These are phyloP conservation scores for Globisporangium abappressorium DNA, from an alignment of 352 stramenopile genomes.

Conservation along the genomic window DNA sequence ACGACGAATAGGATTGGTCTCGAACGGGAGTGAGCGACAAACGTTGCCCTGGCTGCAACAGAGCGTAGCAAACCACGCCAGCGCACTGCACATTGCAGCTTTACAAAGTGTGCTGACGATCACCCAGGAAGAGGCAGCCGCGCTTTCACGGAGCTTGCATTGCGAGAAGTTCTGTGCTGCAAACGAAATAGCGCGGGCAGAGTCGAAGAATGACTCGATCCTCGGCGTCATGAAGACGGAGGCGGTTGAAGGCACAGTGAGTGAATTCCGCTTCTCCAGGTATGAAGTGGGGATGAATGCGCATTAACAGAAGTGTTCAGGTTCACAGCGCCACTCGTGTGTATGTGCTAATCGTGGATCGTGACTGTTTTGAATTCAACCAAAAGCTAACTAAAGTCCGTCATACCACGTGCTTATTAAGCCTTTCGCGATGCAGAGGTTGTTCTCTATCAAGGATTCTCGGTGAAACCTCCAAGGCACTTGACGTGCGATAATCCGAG, in stretches of 20 bases:
- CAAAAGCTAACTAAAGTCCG: background rate
- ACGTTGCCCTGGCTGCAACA: slow-evolving; percentile 25
- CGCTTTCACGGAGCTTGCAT: background rate
- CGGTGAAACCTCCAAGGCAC: background rate
- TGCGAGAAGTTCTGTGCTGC: background rate
- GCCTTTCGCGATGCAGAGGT: background rate
- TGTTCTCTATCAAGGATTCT: background rate
- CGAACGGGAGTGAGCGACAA: slow-evolving; percentile 19
- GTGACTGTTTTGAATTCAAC: background rate
- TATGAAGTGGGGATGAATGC: background rate
- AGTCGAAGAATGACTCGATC: background rate
- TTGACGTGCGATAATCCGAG: background rate
- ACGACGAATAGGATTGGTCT: slow-evolving; percentile 25
- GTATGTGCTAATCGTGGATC: background rate
- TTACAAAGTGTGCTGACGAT: slow-evolving; percentile 16
- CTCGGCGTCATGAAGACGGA: background rate
- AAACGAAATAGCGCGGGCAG: background rate
- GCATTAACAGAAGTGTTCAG: background rate
- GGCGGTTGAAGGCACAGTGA: background rate
- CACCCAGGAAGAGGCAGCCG: background rate
- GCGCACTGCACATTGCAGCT: slow-evolving; percentile 16
- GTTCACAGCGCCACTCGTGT: background rate
- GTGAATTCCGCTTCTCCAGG: background rate
- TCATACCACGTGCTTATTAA: background rate
- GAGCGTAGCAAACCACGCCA: slow-evolving; percentile 20